phyloP scores from a whole-genome alignment of 805 yeast species.

The Pichia nanzhaoensis region DNA sequence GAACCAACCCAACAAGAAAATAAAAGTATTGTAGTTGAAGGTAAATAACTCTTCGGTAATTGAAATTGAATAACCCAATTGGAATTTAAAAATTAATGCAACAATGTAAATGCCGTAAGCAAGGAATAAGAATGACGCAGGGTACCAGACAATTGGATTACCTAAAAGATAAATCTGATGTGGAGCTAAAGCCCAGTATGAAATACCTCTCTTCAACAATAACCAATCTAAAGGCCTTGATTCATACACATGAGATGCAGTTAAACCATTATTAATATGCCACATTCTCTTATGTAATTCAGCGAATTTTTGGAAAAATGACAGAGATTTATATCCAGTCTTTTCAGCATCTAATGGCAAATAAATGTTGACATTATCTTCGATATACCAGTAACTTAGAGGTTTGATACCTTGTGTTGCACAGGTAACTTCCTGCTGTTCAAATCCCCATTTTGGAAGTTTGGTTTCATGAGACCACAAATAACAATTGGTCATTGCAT shows the following conservation, averaged over 20 bases:
- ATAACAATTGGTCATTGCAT: constrained; percentile 74
- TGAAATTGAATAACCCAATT: constrained; percentile 41
- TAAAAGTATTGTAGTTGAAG: constrained; percentile 56
- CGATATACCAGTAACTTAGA: constrained; percentile 67
- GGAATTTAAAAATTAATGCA: constrained; percentile 54
- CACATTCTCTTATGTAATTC: constrained; percentile 74
- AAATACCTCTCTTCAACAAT: constrained; percentile 65
- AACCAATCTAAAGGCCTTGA: constrained; percentile 75
- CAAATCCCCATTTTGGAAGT: constrained; percentile 78
- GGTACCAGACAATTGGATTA: constrained; percentile 78
- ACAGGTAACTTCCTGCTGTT: constrained; percentile 80
- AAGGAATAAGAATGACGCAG: constrained; percentile 46
- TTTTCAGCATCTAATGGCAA: constrained; percentile 40
- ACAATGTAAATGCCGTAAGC: constrained; percentile 44
- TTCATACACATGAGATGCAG: constrained; percentile 64
- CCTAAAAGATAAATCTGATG: constrained; percentile 64
- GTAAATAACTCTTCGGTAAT: constrained; percentile 50
- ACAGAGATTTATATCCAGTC: constrained; percentile 45
- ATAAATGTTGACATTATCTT: constrained; percentile 51
- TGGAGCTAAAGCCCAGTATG: constrained; percentile 61
- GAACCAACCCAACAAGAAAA: constrained; percentile 63
- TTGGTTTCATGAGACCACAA: constrained; percentile 69
- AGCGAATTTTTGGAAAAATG: constrained; percentile 51
- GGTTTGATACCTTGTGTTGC: constrained; percentile 61
- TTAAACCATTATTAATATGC: constrained; percentile 64